A percentile compares a stretch with the other conserved stretches of the same genome.
These are phyloP conservation scores for Colletotrichum truncatum DNA, from an alignment of 2,329 filamentous ascomycete genomes.

Conservation along the genomic window DNA sequence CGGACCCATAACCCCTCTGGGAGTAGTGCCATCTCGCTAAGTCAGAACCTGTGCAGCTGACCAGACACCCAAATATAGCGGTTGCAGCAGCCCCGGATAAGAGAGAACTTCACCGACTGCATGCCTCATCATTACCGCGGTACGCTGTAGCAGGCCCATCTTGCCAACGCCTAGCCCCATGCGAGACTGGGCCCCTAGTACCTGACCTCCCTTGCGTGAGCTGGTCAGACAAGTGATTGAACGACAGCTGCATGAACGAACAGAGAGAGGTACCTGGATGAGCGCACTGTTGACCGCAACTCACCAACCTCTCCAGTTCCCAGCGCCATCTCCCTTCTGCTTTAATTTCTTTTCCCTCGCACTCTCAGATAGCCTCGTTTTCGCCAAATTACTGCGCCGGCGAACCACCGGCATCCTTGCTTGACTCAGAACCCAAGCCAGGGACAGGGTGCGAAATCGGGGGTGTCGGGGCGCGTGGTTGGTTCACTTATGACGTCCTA, in stretches of 20 bases:
- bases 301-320: constrained; percentile 4
- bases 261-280: neutral
- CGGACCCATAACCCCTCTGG: constrained; percentile 1
- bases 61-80: neutral
- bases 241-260: constrained; percentile 2
- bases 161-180: too few species aligned
- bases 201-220: neutral
- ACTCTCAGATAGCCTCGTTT: constrained; percentile 3
- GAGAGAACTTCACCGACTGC: neutral
- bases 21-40: constrained; percentile 12
- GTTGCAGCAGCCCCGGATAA: neutral
- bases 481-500: constrained; percentile 25
- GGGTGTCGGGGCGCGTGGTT: neutral
- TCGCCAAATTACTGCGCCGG: constrained; percentile 10
- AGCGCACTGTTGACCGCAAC: constrained; percentile 20
- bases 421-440: constrained; percentile 22
- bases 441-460: constrained; percentile 25
- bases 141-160: neutral
- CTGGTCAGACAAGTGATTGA: neutral
- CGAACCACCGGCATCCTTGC: constrained; percentile 15
- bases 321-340: neutral
- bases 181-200: too few species aligned
- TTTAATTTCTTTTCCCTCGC: neutral
- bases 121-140: neutral
- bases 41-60: constrained; percentile 16